These are phyloP conservation scores for Galeopsis tetrahit DNA, from an alignment of 257 asterid genomes.

Conservation along the genomic window DNA sequence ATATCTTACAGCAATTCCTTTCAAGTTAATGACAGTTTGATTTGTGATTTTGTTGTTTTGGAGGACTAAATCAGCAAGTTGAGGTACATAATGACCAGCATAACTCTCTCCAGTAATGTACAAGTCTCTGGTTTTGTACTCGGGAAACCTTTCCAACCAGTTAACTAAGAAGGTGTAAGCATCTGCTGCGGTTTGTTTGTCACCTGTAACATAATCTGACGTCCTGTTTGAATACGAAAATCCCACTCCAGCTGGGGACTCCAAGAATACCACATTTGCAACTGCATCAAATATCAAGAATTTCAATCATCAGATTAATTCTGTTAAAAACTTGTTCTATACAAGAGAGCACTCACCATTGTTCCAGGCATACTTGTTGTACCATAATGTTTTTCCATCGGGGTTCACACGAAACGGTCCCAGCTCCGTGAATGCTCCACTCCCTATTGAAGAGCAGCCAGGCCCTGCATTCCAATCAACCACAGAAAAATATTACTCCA, in stretches of 20 bases:
- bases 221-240: slow-evolving; percentile 69
- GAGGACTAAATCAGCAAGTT: slow-evolving; percentile 63
- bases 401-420: slow-evolving; percentile 74
- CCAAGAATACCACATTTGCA: slow-evolving; percentile 71
- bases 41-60: slow-evolving; percentile 51
- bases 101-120: slow-evolving; percentile 70
- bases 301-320: background rate
- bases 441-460: slow-evolving; percentile 80
- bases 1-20: slow-evolving; percentile 67
- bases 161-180: slow-evolving; percentile 56
- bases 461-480: slow-evolving; percentile 58
- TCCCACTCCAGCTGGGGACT: slow-evolving; percentile 84
- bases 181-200: slow-evolving; percentile 57
- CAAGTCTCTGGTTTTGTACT: slow-evolving; percentile 63
- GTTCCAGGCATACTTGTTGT: slow-evolving; percentile 66
- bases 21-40: slow-evolving; percentile 55
- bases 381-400: slow-evolving; percentile 61
- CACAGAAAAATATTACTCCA: no score
- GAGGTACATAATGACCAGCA: slow-evolving; percentile 80
- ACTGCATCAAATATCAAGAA: slow-evolving; percentile 49
- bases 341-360: slow-evolving; percentile 37
- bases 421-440: slow-evolving; percentile 65
- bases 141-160: slow-evolving; percentile 77
- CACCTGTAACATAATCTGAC: slow-evolving; percentile 62
- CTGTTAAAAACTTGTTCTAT: background rate